Conservation (phyloP, 306 rosid genomes). For the Lathyrus tuberosus region DNA sequence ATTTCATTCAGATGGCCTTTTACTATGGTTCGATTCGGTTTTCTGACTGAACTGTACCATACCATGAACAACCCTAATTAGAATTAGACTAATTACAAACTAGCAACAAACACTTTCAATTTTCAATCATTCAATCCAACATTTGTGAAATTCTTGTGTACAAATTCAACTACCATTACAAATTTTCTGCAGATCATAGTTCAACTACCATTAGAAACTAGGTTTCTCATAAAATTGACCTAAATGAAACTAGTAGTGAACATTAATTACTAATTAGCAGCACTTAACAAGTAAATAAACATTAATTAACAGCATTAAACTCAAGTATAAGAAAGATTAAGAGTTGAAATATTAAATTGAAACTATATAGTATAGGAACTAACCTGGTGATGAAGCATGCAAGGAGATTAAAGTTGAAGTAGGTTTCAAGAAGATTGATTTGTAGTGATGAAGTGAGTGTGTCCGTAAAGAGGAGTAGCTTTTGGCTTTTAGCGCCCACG, state of each 20-base stretch:
- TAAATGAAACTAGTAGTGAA: background rate
- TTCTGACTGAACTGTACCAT: too few species aligned
- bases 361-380: constrained; percentile 10
- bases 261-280: constrained; percentile 2
- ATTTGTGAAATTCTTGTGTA: background rate
- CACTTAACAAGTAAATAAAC: constrained; percentile 12
- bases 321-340: background rate
- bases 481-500: constrained; percentile 36
- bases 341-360: constrained; percentile 17
- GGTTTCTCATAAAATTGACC: background rate
- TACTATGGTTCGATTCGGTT: too few species aligned
- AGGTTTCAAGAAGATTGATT: constrained; percentile 3
- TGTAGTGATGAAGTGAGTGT: background rate
- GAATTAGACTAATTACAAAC: background rate
- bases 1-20: too few species aligned
- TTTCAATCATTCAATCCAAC: background rate
- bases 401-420: constrained; percentile 12
- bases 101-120: background rate
- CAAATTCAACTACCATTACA: background rate
- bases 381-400: constrained; percentile 26
- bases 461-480: background rate
- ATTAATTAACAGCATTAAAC: background rate
- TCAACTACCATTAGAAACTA: background rate
- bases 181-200: background rate
- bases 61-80: background rate